These are phyloP conservation scores for Pinus albicaulis DNA, from an alignment of 75 land plant species.

Conservation along the genomic window DNA sequence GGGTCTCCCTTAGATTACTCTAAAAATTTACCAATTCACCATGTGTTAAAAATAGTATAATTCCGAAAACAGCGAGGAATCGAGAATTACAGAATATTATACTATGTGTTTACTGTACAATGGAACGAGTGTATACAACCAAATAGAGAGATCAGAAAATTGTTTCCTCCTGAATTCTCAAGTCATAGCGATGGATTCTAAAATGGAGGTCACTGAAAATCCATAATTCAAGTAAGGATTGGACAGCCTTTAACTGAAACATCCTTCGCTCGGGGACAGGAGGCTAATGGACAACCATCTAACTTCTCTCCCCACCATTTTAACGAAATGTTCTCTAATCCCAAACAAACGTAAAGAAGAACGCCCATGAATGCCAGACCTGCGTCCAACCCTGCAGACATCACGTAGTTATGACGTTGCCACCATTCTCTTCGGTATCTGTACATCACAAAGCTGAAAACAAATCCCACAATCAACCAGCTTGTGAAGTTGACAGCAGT, in stretches of 20 bases:
- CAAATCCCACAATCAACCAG: conserved; percentile 70
- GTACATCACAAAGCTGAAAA: conserved; percentile 67
- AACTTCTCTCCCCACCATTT: conserved; percentile 81
- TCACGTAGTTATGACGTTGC: conserved; percentile 73
- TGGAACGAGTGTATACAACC: too few relatives aligned
- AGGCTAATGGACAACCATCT: conserved; percentile 80
- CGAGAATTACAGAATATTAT: too few relatives aligned
- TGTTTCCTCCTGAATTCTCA: conserved; percentile 23
- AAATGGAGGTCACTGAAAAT: conserved; percentile 15
- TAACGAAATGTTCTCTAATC: conserved; percentile 27
- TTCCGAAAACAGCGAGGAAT: too few relatives aligned
- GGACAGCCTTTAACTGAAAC: conserved; percentile 77
- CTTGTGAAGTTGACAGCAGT: conserved; percentile 80
- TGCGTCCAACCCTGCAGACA: conserved; percentile 90
- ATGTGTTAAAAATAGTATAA: too few relatives aligned
- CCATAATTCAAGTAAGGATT: conserved; percentile 13
- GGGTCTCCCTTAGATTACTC: too few relatives aligned
- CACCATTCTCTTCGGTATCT: conserved; percentile 63
- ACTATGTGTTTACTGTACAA: too few relatives aligned
- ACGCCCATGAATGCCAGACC: conserved; percentile 91
- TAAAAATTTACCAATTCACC: too few relatives aligned
- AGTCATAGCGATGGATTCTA: too few relatives aligned
- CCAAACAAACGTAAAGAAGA: conserved; percentile 50
- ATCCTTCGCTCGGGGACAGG: conserved; percentile 81
- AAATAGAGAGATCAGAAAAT: too few relatives aligned